Percentiles rank a stretch among this genome's conserved stretches.
phyloP scores from a whole-genome alignment of 805 yeast species.

The Candida fluviatilis region DNA sequence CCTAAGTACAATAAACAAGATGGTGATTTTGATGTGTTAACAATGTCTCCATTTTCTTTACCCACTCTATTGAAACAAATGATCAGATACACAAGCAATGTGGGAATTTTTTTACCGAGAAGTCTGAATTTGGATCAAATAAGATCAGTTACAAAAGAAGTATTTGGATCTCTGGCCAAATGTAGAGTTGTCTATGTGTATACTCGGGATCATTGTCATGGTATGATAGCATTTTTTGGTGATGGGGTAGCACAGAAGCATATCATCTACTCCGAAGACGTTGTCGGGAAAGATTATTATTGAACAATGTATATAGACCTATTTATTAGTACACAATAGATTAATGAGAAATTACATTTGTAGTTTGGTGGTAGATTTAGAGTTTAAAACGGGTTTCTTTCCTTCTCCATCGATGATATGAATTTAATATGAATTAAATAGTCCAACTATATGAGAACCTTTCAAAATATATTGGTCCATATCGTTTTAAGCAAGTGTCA shows the following conservation, averaged over 20 bases:
- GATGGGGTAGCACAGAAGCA: conserved; percentile 7
- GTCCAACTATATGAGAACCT: too few relatives aligned
- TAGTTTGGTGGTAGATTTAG: too few relatives aligned
- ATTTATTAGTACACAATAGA: too few relatives aligned
- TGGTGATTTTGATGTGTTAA: conserved; percentile 41
- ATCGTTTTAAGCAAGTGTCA: too few relatives aligned
- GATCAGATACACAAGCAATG: conserved; percentile 38
- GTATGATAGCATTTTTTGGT: conserved; percentile 62
- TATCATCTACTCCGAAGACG: background rate
- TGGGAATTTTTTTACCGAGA: conserved; percentile 62
- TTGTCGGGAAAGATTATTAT: background rate
- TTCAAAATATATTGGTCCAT: too few relatives aligned
- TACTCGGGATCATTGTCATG: conserved; percentile 44
- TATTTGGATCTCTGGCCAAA: conserved; percentile 41
- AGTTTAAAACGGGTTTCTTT: too few relatives aligned
- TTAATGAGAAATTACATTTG: too few relatives aligned
- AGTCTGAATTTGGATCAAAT: conserved; percentile 54
- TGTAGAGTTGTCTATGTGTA: conserved; percentile 45
- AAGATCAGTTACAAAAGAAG: conserved; percentile 38
- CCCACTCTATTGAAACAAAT: conserved; percentile 42
- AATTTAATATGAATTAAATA: too few relatives aligned
- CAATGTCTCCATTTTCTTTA: conserved; percentile 45
- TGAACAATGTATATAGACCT: background rate
- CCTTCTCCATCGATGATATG: too few relatives aligned
- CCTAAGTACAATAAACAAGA: conserved; percentile 47